phyloP scores from a whole-genome alignment of 441 rosid genomes.

The Syzygium malaccense region DNA sequence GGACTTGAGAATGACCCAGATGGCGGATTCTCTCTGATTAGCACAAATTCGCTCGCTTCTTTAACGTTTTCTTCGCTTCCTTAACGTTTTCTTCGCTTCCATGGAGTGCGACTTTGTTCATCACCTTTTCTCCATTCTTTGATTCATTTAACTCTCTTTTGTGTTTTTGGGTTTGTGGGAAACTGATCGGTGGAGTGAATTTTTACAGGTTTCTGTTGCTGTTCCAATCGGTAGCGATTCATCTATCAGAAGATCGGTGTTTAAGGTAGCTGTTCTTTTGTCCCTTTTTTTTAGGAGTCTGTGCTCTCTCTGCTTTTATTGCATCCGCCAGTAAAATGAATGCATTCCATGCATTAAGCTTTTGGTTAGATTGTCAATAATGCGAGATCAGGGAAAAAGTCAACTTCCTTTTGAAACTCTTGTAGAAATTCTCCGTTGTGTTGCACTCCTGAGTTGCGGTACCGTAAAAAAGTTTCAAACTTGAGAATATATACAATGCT shows the following conservation, averaged over 20 bases:
- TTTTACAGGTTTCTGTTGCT: conserved; percentile 35
- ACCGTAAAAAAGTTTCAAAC: neutral
- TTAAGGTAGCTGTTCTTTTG: conserved; percentile 33
- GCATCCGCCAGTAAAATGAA: neutral
- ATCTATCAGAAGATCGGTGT: conserved; percentile 30
- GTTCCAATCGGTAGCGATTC: conserved; percentile 38
- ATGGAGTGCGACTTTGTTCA: neutral
- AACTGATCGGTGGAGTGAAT: neutral
- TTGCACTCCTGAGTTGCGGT: neutral
- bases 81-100: neutral
- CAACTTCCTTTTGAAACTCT: neutral
- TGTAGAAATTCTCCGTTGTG: neutral
- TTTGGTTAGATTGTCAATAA: neutral
- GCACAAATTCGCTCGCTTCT: neutral
- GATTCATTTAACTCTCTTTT: neutral
- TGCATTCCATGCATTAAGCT: neutral
- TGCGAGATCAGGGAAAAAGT: neutral
- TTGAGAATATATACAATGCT: neutral
- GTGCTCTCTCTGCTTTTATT: neutral
- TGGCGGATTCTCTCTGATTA: neutral
- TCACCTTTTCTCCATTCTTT: neutral
- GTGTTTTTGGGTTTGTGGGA: neutral
- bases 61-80: neutral
- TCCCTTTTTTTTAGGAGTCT: neutral
- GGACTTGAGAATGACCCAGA: neutral